Evolutionary conservation across 768 basidiomycete genomes (phyloP), one percentile per base, ranked within the genome.

Genomic region (Suillus luteus): DNA sequence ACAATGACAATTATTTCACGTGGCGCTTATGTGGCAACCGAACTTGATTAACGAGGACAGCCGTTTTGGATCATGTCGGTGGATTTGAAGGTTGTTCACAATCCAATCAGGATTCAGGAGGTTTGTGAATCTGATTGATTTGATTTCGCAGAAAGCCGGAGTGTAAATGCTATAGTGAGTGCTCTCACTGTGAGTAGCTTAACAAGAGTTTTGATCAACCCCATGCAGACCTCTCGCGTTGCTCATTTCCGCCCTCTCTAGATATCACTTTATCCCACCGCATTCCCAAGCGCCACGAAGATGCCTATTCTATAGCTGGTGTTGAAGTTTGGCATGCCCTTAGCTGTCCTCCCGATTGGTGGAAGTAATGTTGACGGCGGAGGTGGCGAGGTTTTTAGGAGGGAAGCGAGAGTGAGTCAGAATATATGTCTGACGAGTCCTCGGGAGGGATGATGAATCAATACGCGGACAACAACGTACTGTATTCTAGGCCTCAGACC

Each of bases 1-100:
- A 22, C 37, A 17, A 38, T 57, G 55, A 55, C 55, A 55, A 40
- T 57, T 6, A 38, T 57, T 38, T 22, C 37, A 15, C 55, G 51
- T 57, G 37, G 8, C 55, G 22, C n/a, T 40, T 22, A 24, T 24
- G 55, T 38, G 55, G 37, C 55, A 17, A 40, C 37, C 14, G 22
- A 1, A 17, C 37, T 15, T 38, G 37, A 38, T 57, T 38, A 37
- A 22, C 55, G 37, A 38, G 15, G 49, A 17, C 8, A 31, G 51
- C 10, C 38, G 14, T 24, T 40, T 57, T 31, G 3, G 6, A 10
- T 40, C 37, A 24, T 57, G 22, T 1, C 22, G 38, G 24, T 8
- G 14, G 14, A 31, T 27, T 27, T 52, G 27, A 52, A 52, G 51
- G 51, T 38, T 38, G n/a, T 17, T 37, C 55, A 4, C 9, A 49